Percentiles rank a stretch among this genome's conserved stretches.
phyloP scores from a whole-genome alignment of 306 rosid genomes.

The Coriaria nepalensis region DNA sequence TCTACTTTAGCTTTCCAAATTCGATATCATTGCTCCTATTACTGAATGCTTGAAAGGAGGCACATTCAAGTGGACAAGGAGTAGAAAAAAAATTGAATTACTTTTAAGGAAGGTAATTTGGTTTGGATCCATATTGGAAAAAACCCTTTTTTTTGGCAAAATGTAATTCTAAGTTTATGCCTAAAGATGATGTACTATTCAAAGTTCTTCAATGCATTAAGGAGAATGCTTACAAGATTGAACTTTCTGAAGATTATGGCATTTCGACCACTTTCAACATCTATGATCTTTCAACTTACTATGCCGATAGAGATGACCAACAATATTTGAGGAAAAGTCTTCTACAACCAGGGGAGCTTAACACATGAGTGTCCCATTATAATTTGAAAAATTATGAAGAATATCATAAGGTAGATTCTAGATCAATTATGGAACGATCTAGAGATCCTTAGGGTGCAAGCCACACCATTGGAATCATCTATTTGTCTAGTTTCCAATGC shows the following conservation, averaged over 20 bases:
- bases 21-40: neutral
- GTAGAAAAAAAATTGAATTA: neutral
- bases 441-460: neutral
- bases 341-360: neutral
- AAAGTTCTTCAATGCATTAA: neutral
- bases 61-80: neutral
- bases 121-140: neutral
- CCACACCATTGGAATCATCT: neutral
- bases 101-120: neutral
- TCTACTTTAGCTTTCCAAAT: neutral
- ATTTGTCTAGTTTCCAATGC: neutral
- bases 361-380: neutral
- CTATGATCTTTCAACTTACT: neutral
- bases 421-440: neutral
- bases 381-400: neutral
- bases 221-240: conserved; percentile 5
- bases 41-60: neutral
- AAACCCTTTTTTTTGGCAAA: neutral
- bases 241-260: neutral
- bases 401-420: neutral
- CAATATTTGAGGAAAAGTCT: conserved; percentile 1
- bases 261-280: neutral
- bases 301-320: neutral
- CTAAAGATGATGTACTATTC: conserved; percentile 2
- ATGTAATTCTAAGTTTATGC: conserved; percentile 2